Conservation (phyloP, 1,284 basidiomycete species). For the Tilletiaria anomala region DNA sequence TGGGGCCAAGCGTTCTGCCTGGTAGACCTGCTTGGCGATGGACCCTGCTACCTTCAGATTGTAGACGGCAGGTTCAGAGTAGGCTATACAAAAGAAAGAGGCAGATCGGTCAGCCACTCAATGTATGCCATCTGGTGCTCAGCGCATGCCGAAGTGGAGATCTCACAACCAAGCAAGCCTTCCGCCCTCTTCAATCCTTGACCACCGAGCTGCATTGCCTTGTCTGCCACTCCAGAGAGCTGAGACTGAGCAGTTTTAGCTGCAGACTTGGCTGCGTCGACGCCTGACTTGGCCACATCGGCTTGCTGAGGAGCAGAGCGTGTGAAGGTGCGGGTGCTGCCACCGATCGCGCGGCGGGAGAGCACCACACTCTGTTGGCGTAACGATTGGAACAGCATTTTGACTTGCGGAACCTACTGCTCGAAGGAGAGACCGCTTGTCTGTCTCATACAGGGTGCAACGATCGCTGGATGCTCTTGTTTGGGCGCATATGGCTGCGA, state of each 20-base stretch:
- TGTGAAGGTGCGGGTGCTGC: too few species aligned
- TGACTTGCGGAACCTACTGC: too few species aligned
- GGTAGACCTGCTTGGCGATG: conserved; percentile 76
- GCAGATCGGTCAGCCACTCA: neutral
- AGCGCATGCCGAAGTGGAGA: neutral
- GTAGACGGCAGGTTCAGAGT: conserved; percentile 27
- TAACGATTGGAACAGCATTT: too few species aligned
- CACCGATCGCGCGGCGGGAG: too few species aligned
- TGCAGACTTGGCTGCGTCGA: neutral
- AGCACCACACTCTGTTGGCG: too few species aligned
- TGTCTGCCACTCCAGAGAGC: conserved; percentile 7
- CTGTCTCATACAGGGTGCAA: too few species aligned
- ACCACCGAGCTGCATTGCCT: conserved; percentile 26
- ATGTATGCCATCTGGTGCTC: too few species aligned
- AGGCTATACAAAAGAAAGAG: conserved; percentile 4
- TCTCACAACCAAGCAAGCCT: conserved; percentile 27
- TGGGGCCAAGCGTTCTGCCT: conserved; percentile 70
- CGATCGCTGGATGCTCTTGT: too few species aligned
- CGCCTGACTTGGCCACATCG: too few species aligned
- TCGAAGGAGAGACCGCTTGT: too few species aligned
- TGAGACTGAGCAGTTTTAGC: neutral
- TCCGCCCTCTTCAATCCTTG: conserved; percentile 18
- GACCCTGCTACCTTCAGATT: conserved; percentile 57
- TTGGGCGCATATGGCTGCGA: too few species aligned
- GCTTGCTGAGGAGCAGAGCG: too few species aligned